These are phyloP conservation scores for Prunella vulgaris DNA, from an alignment of 257 asterid genomes.

Conservation along the genomic window DNA sequence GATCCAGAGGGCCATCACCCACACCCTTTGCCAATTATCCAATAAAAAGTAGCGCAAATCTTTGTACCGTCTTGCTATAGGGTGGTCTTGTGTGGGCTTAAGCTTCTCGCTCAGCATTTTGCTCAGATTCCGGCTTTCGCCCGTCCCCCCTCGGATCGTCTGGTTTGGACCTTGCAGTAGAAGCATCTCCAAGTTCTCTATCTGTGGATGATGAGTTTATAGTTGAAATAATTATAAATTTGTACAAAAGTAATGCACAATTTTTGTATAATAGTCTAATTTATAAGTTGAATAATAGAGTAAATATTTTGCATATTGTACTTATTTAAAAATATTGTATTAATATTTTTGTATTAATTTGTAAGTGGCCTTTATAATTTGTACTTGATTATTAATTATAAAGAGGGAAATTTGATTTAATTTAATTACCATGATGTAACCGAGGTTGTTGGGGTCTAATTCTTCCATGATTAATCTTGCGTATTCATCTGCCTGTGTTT, in stretches of 20 bases:
- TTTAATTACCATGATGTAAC: slow-evolving; percentile 60
- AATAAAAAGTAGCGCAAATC: slow-evolving; percentile 44
- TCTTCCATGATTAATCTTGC: slow-evolving; percentile 92
- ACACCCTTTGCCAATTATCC: slow-evolving; percentile 73
- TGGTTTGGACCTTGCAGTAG: slow-evolving; percentile 56
- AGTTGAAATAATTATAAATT: too few relatives aligned
- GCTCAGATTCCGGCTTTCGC: slow-evolving; percentile 55
- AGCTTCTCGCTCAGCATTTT: slow-evolving; percentile 75
- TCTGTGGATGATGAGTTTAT: slow-evolving; percentile 26
- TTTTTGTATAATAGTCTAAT: too few relatives aligned
- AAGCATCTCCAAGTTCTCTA: slow-evolving; percentile 64
- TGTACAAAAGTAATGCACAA: too few relatives aligned
- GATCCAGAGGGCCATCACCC: slow-evolving; percentile 74
- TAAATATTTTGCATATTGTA: too few relatives aligned
- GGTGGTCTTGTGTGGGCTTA: slow-evolving; percentile 43
- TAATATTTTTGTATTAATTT: too few relatives aligned
- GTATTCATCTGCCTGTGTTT: slow-evolving; percentile 80
- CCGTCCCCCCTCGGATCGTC: slow-evolving; percentile 29
- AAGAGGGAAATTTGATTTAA: background rate
- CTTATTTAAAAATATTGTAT: too few relatives aligned
- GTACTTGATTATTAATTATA: background rate
- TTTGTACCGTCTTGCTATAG: slow-evolving; percentile 39
- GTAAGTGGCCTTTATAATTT: background rate
- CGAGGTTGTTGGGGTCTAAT: slow-evolving; percentile 61
- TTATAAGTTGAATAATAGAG: too few relatives aligned